Evolutionary conservation across 345 rosid genomes (phyloP), one percentile per base, ranked within the genome.

Genomic region (Kandelia obovata): DNA sequence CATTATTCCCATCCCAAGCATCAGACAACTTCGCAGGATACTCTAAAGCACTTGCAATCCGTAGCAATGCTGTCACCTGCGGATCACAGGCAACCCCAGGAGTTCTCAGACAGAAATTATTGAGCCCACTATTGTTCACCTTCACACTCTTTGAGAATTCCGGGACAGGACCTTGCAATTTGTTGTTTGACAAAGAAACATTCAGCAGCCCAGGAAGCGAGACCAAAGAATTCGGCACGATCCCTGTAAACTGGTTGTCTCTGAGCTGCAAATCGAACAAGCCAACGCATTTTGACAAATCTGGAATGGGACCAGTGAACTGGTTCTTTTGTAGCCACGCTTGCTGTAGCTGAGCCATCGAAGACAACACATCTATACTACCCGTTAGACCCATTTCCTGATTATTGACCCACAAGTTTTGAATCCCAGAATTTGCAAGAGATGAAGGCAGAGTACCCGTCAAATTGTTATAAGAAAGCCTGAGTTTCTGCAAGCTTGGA

Each of bases 251-350:
- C 27, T 49, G 77, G 61, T 94, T 94, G 60, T 89, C 96, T 35
- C 97, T 79, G 39, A 94, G 82, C 80, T 85, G 92, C 61, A 91
- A 77, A 80, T 89, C 97, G 63, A 76, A 76, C 75, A 94, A 66
- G 56, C 32, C 63, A 3, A 52, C 57, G 51, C 90, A 80, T 7
- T 86, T 81, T 0, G 92, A 81, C 75, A 91, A 84, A 74, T 94
- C 95, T 0, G 97, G 97, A 51, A 94, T 83, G 0, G 85, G 86
- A 61, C 97, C 98, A 5, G 77, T 51, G 70, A 94, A 91, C 61
- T 79, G 81, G 63, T 94, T 91, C 35, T 82, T 81, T 0, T 94
- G 91, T 16, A 94, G 82, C 96, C 92, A 91, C 11, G 82, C 92
- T 74, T 84, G 89, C 19, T 25, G 19, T 64, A 94, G 57, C 34